Conservation (phyloP, 495 filamentous ascomycete genomes). For the Massariosphaeria phaeospora region DNA sequence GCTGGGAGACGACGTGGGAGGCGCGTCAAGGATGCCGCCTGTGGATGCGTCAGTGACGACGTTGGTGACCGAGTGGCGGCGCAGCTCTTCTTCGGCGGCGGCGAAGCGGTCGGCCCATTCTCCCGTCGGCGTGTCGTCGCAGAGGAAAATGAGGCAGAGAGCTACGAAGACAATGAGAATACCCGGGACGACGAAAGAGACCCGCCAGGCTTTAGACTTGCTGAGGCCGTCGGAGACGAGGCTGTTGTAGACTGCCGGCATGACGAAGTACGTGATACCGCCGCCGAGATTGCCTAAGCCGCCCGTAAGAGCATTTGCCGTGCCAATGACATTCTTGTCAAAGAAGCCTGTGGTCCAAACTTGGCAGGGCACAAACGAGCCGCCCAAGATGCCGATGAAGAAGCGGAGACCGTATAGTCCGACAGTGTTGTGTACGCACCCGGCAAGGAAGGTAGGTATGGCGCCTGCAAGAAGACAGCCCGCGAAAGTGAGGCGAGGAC, state of each 20-base stretch:
- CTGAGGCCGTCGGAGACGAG: constrained; percentile 34
- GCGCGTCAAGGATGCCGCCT: constrained; percentile 30
- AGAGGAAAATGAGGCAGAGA: constrained; percentile 33
- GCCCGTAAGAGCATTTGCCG: constrained; percentile 79
- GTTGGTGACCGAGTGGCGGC: constrained; percentile 28
- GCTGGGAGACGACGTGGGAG: constrained; percentile 11
- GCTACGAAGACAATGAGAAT: constrained; percentile 38
- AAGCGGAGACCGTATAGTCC: constrained; percentile 64
- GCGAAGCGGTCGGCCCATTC: constrained; percentile 38
- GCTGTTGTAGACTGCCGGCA: constrained; percentile 64
- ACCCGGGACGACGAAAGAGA: constrained; percentile 40
- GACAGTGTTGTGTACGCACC: constrained; percentile 61
- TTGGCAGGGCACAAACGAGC: constrained; percentile 88
- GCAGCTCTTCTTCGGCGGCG: constrained; percentile 34
- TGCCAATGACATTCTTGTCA: constrained; percentile 91
- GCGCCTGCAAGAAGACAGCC: constrained; percentile 66
- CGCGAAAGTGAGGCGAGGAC: constrained; percentile 77
- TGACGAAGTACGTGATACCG: constrained; percentile 83
- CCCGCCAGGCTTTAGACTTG: constrained; percentile 36
- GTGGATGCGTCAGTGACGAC: constrained; percentile 36
- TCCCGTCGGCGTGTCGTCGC: constrained; percentile 39
- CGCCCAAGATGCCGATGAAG: constrained; percentile 90
- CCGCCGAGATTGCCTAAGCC: constrained; percentile 89
- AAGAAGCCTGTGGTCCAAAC: constrained; percentile 96
- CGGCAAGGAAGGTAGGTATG: constrained; percentile 79